These are phyloP conservation scores for Cicer bijugum DNA, from an alignment of 306 rosid genomes.

Conservation along the genomic window DNA sequence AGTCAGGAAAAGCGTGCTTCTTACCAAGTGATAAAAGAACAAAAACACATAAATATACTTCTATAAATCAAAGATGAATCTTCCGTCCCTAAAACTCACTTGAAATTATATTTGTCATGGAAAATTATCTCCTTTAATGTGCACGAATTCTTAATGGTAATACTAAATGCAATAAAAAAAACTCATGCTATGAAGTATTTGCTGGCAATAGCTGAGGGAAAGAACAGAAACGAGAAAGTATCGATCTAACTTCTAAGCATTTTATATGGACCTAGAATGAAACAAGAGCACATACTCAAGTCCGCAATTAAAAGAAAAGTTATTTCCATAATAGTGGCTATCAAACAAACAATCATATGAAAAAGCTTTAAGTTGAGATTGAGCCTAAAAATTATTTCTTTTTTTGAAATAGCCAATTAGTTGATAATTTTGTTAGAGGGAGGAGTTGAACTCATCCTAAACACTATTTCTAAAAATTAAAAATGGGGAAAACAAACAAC, in stretches of 20 bases:
- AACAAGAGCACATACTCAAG: not conserved
- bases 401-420: too few relatives aligned
- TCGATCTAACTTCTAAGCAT: not conserved
- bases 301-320: not conserved
- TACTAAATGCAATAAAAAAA: not conserved
- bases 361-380: slow-evolving; percentile 17
- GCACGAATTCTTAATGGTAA: not conserved
- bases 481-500: not conserved
- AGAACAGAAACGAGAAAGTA: not conserved
- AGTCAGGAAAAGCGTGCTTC: not conserved
- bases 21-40: not conserved
- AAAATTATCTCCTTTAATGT: not conserved
- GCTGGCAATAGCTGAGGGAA: not conserved
- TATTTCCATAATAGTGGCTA: not conserved
- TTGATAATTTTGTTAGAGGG: too few relatives aligned
- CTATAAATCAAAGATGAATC: not conserved
- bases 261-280: not conserved
- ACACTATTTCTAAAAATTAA: slow-evolving; percentile 1
- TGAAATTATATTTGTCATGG: not conserved
- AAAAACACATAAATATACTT: not conserved
- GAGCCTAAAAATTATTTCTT: not conserved
- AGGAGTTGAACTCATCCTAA: too few relatives aligned
- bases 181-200: not conserved
- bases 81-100: not conserved
- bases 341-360: slow-evolving; percentile 27